A percentile compares a stretch with the other conserved stretches of the same genome.
Evolutionary conservation across 768 basidiomycete species (phyloP).

Genomic region (Porpolomopsis calyptriformis): DNA sequence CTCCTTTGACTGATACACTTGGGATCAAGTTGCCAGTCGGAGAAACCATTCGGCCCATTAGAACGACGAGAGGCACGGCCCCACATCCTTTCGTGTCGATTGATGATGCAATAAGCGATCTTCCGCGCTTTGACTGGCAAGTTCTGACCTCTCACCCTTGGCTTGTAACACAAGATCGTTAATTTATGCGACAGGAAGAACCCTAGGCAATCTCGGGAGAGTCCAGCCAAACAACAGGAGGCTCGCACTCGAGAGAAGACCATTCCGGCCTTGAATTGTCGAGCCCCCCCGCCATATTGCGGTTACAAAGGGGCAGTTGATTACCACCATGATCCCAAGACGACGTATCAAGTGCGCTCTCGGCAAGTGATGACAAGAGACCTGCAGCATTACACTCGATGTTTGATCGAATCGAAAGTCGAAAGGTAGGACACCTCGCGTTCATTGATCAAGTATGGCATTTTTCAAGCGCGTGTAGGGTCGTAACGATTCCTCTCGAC

Average conservation of each 20-base stretch:
- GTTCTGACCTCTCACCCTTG: slow-evolving; percentile 8
- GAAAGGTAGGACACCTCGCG: slow-evolving; percentile 34
- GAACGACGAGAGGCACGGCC: slow-evolving; percentile 38
- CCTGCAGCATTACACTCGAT: slow-evolving; percentile 60
- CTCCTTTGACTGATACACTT: slow-evolving; percentile 32
- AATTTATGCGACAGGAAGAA: too few relatives aligned
- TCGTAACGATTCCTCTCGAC: slow-evolving; percentile 47
- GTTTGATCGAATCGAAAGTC: slow-evolving; percentile 39
- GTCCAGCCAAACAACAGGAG: slow-evolving; percentile 12
- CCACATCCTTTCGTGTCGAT: slow-evolving; percentile 50
- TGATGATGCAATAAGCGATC: slow-evolving; percentile 64
- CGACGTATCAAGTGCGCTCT: slow-evolving; percentile 37
- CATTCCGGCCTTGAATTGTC: slow-evolving; percentile 29
- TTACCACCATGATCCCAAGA: slow-evolving; percentile 28
- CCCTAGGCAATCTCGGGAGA: slow-evolving; percentile 17
- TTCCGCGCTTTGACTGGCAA: slow-evolving; percentile 68
- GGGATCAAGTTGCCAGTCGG: slow-evolving; percentile 41
- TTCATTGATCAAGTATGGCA: neutral
- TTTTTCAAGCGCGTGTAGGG: slow-evolving; percentile 25
- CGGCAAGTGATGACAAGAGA: slow-evolving; percentile 35
- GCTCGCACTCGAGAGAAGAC: slow-evolving; percentile 13
- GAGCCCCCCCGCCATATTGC: slow-evolving; percentile 23
- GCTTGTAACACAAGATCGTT: neutral
- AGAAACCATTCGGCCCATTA: slow-evolving; percentile 32
- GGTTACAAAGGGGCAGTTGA: slow-evolving; percentile 24